Percentiles rank a stretch among this genome's conserved stretches.
These are phyloP conservation scores for Ganoderma lingzhi DNA, from an alignment of 1,284 basidiomycete genomes.

Conservation along the genomic window DNA sequence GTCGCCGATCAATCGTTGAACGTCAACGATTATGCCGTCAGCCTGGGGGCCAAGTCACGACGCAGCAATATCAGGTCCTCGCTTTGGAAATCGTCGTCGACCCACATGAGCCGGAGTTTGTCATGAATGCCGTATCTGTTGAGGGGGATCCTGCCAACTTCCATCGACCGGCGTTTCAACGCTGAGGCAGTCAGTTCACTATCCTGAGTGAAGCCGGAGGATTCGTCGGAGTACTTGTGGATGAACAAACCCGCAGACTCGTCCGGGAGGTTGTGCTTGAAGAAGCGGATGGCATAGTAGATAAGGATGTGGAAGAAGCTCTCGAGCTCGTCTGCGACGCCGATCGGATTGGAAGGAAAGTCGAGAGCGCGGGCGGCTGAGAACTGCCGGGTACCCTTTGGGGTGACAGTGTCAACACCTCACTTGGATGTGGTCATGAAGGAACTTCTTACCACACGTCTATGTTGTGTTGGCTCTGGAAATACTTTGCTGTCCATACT, in stretches of 20 bases:
- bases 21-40: no score
- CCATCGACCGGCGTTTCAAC: not conserved
- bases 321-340: constrained; percentile 23
- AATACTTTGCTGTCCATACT: not conserved
- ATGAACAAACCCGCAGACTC: constrained; percentile 12
- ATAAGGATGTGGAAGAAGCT: constrained; percentile 24
- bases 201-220: not conserved
- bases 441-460: constrained; percentile 14
- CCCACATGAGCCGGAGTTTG: not conserved
- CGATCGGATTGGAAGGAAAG: not conserved
- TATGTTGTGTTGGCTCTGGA: not conserved
- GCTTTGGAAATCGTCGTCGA: not conserved
- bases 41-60: no score
- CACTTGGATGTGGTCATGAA: not conserved
- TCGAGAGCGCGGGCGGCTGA: constrained; percentile 16
- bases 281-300: constrained; percentile 15
- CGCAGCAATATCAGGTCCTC: no score
- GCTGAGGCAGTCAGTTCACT: not conserved
- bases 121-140: not conserved
- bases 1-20: no score
- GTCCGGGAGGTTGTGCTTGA: constrained; percentile 11
- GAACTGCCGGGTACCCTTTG: constrained; percentile 26
- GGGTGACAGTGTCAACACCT: not conserved
- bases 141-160: not conserved
- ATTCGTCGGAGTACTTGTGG: constrained; percentile 19